Conservation (phyloP, 768 basidiomycete genomes). For the Tylopilus plumbeoviolaceoides region DNA sequence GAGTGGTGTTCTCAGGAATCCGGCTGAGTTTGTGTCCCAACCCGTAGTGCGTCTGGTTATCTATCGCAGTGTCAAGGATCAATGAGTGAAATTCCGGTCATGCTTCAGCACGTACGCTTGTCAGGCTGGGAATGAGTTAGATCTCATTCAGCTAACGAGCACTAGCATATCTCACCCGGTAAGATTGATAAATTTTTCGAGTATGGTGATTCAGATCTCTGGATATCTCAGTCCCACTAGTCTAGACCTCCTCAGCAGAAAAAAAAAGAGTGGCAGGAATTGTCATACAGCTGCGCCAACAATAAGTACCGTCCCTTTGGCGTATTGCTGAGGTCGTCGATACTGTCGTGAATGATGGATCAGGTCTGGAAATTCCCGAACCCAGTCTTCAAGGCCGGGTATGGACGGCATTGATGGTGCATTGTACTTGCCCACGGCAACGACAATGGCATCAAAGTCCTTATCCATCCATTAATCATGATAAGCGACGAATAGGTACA, state of each 20-base stretch:
- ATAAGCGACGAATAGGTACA: conserved; percentile 38
- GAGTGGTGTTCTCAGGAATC: no score
- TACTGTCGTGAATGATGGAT: conserved; percentile 42
- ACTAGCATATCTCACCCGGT: conserved; percentile 6
- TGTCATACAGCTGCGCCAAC: conserved; percentile 29
- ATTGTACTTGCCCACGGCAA: conserved; percentile 9
- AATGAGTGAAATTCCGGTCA: no score
- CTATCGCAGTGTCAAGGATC: no score
- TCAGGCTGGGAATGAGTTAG: no score
- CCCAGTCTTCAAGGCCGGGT: conserved; percentile 11
- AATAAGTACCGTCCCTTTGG: conserved; percentile 38
- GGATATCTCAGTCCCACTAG: conserved; percentile 4
- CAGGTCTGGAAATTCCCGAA: conserved; percentile 29
- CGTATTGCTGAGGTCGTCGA: conserved; percentile 34
- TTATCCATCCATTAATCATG: conserved; percentile 45
- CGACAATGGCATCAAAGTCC: conserved; percentile 17
- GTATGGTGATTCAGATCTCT: neutral
- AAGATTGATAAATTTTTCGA: conserved; percentile 9
- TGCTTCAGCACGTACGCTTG: no score
- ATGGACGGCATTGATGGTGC: conserved; percentile 15
- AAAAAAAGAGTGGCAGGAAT: neutral
- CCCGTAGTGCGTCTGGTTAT: no score
- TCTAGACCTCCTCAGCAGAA: neutral
- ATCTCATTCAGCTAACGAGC: no score
- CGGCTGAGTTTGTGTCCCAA: no score